Evolutionary conservation across 2,329 filamentous ascomycete genomes (phyloP).

Genomic region (Fusarium sublunatum): DNA sequence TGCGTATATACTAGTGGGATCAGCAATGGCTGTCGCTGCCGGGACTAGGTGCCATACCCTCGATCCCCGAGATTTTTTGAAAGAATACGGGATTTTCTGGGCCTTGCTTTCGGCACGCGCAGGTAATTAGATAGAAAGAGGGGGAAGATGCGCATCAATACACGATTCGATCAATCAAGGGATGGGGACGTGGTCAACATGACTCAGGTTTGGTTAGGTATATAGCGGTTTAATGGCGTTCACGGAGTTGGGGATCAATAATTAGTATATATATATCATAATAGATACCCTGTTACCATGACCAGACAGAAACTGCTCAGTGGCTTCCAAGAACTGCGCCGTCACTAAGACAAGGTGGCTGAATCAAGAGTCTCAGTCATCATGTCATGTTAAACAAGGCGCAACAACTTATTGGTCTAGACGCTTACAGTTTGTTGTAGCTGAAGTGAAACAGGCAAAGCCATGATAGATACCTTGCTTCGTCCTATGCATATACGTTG

Average conservation of each 20-base stretch:
- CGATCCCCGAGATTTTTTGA: not conserved
- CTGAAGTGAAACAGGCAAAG: too few species aligned
- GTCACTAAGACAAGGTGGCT: slow-evolving; percentile 1
- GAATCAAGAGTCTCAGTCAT: slow-evolving; percentile 3
- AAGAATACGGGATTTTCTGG: not conserved
- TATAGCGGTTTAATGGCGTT: slow-evolving; percentile 33
- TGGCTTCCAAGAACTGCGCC: not conserved
- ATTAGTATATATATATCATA: slow-evolving; percentile 21
- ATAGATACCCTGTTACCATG: slow-evolving; percentile 43
- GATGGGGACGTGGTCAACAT: slow-evolving; percentile 7
- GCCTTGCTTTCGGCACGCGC: not conserved
- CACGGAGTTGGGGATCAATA: slow-evolving; percentile 19
- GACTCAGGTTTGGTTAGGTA: slow-evolving; percentile 1
- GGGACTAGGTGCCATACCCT: not conserved
- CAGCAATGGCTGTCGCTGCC: not conserved
- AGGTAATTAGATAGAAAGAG: not conserved
- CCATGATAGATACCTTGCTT: too few species aligned
- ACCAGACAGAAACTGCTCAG: slow-evolving; percentile 1
- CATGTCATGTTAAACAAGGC: not conserved
- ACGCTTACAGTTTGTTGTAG: not conserved
- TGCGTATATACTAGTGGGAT: slow-evolving; percentile 73
- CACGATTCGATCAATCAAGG: not conserved
- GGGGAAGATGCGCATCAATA: not conserved
- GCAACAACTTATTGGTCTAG: not conserved
- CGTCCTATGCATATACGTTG: too few species aligned